Evolutionary conservation across 371 early-diverging fungal genomes (phyloP), one percentile per base, ranked within the genome.

Genomic region (Sporodiniella umbellata): DNA sequence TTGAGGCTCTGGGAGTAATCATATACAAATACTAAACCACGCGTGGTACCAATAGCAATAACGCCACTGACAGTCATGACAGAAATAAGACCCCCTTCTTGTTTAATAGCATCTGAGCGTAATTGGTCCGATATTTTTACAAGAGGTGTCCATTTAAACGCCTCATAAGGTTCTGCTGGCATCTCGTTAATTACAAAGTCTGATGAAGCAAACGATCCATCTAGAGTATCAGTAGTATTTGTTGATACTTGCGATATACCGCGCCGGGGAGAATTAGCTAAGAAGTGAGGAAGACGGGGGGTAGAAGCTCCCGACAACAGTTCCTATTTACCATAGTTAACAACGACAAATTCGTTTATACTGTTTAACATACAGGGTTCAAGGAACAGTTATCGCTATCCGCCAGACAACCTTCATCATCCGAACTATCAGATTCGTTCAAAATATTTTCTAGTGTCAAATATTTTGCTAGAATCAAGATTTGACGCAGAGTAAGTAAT

Each of bases 41-140:
- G 76, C 2, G 86, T 86, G 0, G 89, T 92, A 17, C 90, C 92
- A 39, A 92, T 71, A 4, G 84, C 85, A 35, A 92, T 87, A 1
- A 83, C 68, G 31, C 81, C 80, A 56, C 75, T 58, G 21, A 85
- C 87, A 19, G 79, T 64, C 42, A 85, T 58, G 5, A 79, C 81
- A 1, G 85, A 80, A n/a, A 81, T 79, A 6, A 80, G 63, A 0
- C 89, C 89, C 48, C 72, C 64, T 44, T 66, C 76, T 35, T 70
- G 64, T 14, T 67, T 78, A 42, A 81, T 77, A 3, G 72, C 76
- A 15, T 82, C 79, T 1, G 87, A 81, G 43, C 80, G 80, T 3
- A 90, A 57, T 15, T 85, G 81, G 24, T 85, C 78, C 5, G 88
- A 85, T 15, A 92, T 68, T 50, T 78, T 81, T 4, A 69, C 53